A percentile compares a stretch with the other conserved stretches of the same genome.
Conservation (phyloP, 2,329 filamentous ascomycete genomes). For the Ophiostoma australiae region DNA sequence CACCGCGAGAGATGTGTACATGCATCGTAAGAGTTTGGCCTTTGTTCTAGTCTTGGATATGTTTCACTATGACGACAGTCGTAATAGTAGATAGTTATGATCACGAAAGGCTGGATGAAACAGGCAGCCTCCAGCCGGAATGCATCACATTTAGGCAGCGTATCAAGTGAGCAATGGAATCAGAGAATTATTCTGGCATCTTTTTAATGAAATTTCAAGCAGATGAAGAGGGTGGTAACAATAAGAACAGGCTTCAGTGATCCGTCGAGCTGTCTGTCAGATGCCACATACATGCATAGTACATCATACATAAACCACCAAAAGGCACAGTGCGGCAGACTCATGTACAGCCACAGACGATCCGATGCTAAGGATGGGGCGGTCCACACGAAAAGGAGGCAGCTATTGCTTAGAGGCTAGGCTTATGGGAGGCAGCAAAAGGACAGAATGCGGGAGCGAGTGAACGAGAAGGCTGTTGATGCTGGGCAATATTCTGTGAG, state of each 20-base stretch:
- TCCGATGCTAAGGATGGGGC: neutral
- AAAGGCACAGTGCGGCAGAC: neutral
- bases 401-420: neutral
- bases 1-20: neutral
- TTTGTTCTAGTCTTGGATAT: neutral
- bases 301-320: neutral
- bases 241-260: neutral
- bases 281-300: neutral
- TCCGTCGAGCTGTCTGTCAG: neutral
- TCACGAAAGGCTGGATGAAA: neutral
- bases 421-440: neutral
- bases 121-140: slow-evolving; percentile 5
- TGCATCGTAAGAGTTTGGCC: too few species aligned
- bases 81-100: neutral
- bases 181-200: too few species aligned
- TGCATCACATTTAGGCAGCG: neutral
- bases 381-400: slow-evolving; percentile 14
- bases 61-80: neutral
- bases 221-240: neutral
- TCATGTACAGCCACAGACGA: slow-evolving; percentile 9
- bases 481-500: neutral
- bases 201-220: neutral
- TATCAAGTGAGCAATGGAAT: neutral
- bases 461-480: neutral
- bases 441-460: slow-evolving; percentile 9